Conservation (phyloP, 495 filamentous ascomycete species). For the Lophiostoma macrostomum region DNA sequence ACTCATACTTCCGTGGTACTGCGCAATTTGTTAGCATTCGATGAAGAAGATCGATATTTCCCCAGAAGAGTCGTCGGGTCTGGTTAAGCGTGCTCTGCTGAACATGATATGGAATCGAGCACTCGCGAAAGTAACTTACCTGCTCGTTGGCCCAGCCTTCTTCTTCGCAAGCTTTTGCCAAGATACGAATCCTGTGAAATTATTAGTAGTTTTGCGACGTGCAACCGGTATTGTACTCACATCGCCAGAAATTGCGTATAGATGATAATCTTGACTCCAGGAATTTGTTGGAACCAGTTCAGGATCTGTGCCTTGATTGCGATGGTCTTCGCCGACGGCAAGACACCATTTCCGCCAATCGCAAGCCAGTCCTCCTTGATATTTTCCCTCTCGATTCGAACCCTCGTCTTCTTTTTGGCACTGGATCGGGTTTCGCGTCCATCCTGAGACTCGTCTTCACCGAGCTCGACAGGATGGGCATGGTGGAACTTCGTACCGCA, state of each 20-base stretch:
- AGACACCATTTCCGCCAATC: constrained; percentile 32
- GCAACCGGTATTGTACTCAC: not conserved
- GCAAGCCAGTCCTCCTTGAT: constrained; percentile 38
- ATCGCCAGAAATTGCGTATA: constrained; percentile 41
- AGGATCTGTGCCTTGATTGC: constrained; percentile 41
- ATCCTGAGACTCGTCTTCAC: not conserved
- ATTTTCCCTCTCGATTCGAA: constrained; percentile 7
- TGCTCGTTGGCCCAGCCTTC: constrained; percentile 33
- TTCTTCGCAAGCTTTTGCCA: constrained; percentile 35
- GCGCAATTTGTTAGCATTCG: not conserved
- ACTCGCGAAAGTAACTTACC: constrained; percentile 5
- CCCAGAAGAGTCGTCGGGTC: not conserved
- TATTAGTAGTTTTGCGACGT: not conserved
- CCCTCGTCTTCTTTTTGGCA: constrained; percentile 4
- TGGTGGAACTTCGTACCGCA: constrained; percentile 15
- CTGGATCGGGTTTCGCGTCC: constrained; percentile 4
- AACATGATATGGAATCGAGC: too few relatives aligned
- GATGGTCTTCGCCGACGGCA: constrained; percentile 42
- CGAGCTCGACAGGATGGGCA: constrained; percentile 2
- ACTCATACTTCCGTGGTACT: constrained; percentile 39
- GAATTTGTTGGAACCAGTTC: constrained; percentile 39
- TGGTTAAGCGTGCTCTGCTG: too few relatives aligned
- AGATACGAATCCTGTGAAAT: constrained; percentile 30
- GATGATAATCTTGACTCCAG: constrained; percentile 42
- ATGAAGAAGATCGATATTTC: not conserved